Evolutionary conservation across 1,284 basidiomycete genomes (phyloP).

Genomic region (Vanrija sp.): DNA sequence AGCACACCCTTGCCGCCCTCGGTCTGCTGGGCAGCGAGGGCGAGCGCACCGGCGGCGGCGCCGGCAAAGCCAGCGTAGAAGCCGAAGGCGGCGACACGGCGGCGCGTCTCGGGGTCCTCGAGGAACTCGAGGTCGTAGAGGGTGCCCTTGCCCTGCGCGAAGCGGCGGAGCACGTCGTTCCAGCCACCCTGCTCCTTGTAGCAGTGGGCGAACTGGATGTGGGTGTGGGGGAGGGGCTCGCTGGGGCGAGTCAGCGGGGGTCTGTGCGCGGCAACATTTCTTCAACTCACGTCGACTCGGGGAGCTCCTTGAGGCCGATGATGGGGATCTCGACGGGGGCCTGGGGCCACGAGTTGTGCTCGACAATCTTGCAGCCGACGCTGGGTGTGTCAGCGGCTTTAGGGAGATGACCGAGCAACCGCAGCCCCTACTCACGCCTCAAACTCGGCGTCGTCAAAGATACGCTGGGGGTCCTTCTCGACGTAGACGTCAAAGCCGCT

Average conservation of each 20-base stretch:
- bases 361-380: slow-evolving; percentile 83
- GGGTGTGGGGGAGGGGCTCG: slow-evolving; percentile 81
- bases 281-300: slow-evolving; percentile 58
- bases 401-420: too few species aligned
- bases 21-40: slow-evolving; percentile 66
- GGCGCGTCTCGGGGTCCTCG: slow-evolving; percentile 71
- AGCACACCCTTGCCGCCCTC: slow-evolving; percentile 58
- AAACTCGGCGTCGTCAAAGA: slow-evolving; percentile 92
- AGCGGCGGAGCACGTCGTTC: slow-evolving; percentile 81
- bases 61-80: slow-evolving; percentile 98
- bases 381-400: slow-evolving; percentile 52
- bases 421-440: slow-evolving; percentile 63
- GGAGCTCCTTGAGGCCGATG: slow-evolving; percentile 94
- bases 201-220: slow-evolving; percentile 99
- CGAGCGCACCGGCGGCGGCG: slow-evolving; percentile 87
- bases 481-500: slow-evolving; percentile 88
- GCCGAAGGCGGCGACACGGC: slow-evolving; percentile 95
- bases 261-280: neutral
- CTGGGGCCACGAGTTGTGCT: slow-evolving; percentile 83
- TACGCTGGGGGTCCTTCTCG: slow-evolving; percentile 89
- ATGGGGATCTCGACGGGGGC: slow-evolving; percentile 72
- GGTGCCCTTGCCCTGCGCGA: slow-evolving; percentile 78
- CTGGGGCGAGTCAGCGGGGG: slow-evolving; percentile 17
- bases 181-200: slow-evolving; percentile 97
- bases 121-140: slow-evolving; percentile 98